Conservation (phyloP, 2,329 filamentous ascomycete genomes). For the Penicillium thymicola region DNA sequence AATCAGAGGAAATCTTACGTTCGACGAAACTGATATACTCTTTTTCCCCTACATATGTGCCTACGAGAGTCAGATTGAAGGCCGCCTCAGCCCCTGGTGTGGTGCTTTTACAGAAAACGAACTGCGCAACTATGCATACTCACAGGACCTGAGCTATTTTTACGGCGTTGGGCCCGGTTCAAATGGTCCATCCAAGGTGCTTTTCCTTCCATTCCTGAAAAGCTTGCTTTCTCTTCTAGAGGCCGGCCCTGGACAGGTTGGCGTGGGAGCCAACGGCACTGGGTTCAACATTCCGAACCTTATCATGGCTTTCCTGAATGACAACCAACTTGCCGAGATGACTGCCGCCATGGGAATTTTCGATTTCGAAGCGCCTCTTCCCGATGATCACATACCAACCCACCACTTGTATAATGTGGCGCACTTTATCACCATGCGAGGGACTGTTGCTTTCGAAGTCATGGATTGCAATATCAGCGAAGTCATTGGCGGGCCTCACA, state of each 20-base stretch:
- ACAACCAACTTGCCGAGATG: conserved; percentile 63
- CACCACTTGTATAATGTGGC: conserved; percentile 55
- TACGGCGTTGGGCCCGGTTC: conserved; percentile 61
- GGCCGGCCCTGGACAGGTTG: conserved; percentile 51
- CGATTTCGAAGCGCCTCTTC: conserved; percentile 53
- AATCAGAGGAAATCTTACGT: conserved; percentile 52
- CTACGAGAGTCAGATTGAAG: conserved; percentile 66
- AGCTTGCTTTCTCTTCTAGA: conserved; percentile 53
- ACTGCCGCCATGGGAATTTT: conserved; percentile 60
- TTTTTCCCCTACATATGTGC: conserved; percentile 68
- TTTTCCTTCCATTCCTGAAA: conserved; percentile 62
- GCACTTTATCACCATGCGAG: conserved; percentile 60
- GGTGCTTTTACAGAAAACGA: conserved; percentile 60
- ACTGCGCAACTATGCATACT: conserved; percentile 63
- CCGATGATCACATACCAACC: conserved; percentile 47
- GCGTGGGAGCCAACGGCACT: conserved; percentile 33
- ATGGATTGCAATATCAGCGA: conserved; percentile 48
- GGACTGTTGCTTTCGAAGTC: conserved; percentile 63
- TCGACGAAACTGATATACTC: conserved; percentile 53
- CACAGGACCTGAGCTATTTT: conserved; percentile 66
- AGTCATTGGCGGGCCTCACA: conserved; percentile 20
- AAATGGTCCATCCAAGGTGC: conserved; percentile 45
- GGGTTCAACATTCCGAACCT: conserved; percentile 53
- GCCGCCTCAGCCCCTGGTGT: conserved; percentile 61
- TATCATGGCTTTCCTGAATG: conserved; percentile 62